A percentile compares a stretch with the other conserved stretches of the same genome.
Conservation (phyloP, 352 stramenopile species). For the Phytophthora ohioensis region DNA sequence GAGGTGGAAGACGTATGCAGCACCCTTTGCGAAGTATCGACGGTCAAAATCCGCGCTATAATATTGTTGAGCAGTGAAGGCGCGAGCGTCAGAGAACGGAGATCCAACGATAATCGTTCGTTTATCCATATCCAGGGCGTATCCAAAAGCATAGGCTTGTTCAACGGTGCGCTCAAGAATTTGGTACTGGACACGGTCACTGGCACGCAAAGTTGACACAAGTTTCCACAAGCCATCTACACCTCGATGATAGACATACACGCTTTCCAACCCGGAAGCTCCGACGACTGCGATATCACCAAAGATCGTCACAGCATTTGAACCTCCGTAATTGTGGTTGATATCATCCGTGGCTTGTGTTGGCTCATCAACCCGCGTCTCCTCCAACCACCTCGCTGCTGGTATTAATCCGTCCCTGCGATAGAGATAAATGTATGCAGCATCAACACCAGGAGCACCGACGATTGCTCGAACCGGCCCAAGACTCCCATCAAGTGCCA, state of each 20-base stretch:
- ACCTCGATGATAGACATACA: constrained; percentile 79
- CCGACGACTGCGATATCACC: constrained; percentile 92
- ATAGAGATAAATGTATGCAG: constrained; percentile 64
- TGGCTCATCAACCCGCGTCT: constrained; percentile 53
- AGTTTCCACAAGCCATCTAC: constrained; percentile 57
- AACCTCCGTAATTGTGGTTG: constrained; percentile 74
- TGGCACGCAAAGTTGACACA: constrained; percentile 66
- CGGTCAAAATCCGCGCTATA: constrained; percentile 66
- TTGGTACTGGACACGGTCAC: constrained; percentile 86
- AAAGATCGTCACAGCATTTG: constrained; percentile 78
- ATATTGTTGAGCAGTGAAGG: constrained; percentile 61
- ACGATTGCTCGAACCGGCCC: constrained; percentile 70
- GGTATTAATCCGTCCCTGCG: constrained; percentile 24
- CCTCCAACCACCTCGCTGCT: constrained; percentile 54
- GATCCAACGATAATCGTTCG: constrained; percentile 92
- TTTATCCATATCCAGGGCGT: constrained; percentile 79
- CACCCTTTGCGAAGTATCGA: constrained; percentile 72
- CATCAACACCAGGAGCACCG: constrained; percentile 63
- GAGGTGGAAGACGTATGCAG: constrained; percentile 81
- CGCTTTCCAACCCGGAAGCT: constrained; percentile 71
- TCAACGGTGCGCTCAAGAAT: constrained; percentile 81
- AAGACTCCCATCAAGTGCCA: constrained; percentile 76
- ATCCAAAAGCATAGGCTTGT: constrained; percentile 91
- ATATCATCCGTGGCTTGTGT: constrained; percentile 39
- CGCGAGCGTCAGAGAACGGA: constrained; percentile 84